Base-by-base conservation (phyloP, 176 grass and related monocot species). In the Saccharum spontaneum region DNA sequence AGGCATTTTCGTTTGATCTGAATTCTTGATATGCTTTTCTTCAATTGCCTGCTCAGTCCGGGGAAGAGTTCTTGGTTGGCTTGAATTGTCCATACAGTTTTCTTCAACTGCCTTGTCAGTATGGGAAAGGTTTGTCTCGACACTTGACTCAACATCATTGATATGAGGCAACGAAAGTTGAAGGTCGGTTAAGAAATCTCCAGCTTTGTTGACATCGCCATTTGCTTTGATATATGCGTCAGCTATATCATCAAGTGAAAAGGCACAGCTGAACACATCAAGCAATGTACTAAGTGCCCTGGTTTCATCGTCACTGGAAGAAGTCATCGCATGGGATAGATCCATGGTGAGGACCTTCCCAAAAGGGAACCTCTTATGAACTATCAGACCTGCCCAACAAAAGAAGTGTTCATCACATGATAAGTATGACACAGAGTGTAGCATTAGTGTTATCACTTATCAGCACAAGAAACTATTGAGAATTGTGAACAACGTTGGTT, bases 161-260 rank as follows among this genome's bases (percentile, higher is more conserved):
- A n/a, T 86, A 49, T 79, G 82, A 72, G 62, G 79, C 57, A 68
- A 85, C 2, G 76, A 79, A 67, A 84, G 85, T 87, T 94, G 91
- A 78, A 82, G 88, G 55, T 82, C 78, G 20, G 82, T 85, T 34
- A 98, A 89, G 33, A 98, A 85, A 87, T 94, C 93, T 17, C 88
- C 88, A 76, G 96, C 96, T 85, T n/a, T 88, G 43, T 71, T 87
- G 34, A 89, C 81, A 92, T 98, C 88, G 20, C 91, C 83, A 43
- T 93, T 88, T 61, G 96, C 88, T 82, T 61, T 89, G 83, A 90
- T 81, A 83, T 89, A 95, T 73, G 96, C 96, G 62, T 85, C 84
- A 31, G 96, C 93, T 85, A 98, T 94, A 60, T 98, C 91, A 75
- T 98, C 89, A 71, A 95, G 81, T 61, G 91, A 85, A 88, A 94